These are phyloP conservation scores for Clausena lansium DNA, from an alignment of 345 rosid genomes.

Conservation along the genomic window DNA sequence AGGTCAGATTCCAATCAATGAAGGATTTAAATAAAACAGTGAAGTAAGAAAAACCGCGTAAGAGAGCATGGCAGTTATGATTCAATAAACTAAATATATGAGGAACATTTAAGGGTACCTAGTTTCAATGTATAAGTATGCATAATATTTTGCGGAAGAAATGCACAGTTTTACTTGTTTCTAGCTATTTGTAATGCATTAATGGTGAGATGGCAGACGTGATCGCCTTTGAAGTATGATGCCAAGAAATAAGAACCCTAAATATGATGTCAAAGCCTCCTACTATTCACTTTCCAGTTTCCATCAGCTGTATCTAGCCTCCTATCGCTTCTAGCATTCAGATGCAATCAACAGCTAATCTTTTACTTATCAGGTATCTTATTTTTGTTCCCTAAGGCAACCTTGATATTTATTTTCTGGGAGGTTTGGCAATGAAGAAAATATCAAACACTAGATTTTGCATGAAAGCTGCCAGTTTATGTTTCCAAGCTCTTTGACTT, in stretches of 20 bases:
- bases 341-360: neutral
- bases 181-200: neutral
- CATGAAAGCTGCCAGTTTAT: neutral
- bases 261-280: neutral
- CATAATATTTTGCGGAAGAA: neutral
- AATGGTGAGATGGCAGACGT: neutral
- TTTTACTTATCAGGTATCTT: neutral
- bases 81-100: neutral
- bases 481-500: neutral
- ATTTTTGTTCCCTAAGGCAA: neutral
- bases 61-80: neutral
- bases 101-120: neutral
- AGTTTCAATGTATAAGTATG: neutral
- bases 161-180: neutral
- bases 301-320: neutral
- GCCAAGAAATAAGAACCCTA: neutral
- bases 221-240: neutral
- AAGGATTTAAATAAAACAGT: neutral
- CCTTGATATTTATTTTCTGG: neutral
- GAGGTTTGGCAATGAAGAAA: neutral
- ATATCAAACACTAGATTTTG: neutral
- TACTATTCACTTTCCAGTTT: neutral
- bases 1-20: conserved; percentile 28
- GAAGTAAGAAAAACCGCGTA: neutral
- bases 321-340: neutral